phyloP scores from a whole-genome alignment of 2,329 filamentous ascomycete species.

The Salinomyces thailandicus region DNA sequence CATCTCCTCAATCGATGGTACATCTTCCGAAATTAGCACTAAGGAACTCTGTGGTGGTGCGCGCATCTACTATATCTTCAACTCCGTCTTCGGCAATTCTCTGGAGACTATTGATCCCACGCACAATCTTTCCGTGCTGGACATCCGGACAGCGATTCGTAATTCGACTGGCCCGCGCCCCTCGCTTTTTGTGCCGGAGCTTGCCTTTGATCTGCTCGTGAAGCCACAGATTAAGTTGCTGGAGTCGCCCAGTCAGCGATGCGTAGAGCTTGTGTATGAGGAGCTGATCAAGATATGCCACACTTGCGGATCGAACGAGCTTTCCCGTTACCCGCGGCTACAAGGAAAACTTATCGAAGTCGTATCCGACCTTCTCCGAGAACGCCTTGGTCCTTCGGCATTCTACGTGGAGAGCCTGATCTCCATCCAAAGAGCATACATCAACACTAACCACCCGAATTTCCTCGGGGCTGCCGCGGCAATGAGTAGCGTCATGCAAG shows the following conservation, averaged over 20 bases:
- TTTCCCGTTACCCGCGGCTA: slow-evolving; percentile 80
- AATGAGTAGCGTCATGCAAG: slow-evolving; percentile 93
- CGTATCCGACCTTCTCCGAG: slow-evolving; percentile 86
- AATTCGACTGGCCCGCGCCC: slow-evolving; percentile 95
- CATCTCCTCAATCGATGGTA: slow-evolving; percentile 97
- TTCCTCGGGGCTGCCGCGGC: slow-evolving; percentile 93
- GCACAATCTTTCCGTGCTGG: slow-evolving; percentile 82
- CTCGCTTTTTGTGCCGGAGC: slow-evolving; percentile 91
- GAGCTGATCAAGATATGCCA: slow-evolving; percentile 99
- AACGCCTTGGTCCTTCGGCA: slow-evolving; percentile 81
- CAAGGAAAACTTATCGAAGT: slow-evolving; percentile 97
- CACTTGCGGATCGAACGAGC: slow-evolving; percentile 90
- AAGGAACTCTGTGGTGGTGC: slow-evolving; percentile 94
- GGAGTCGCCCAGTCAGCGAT: slow-evolving; percentile 88
- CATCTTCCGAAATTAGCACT: slow-evolving; percentile 94
- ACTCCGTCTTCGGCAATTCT: slow-evolving; percentile 94
- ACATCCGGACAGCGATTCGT: slow-evolving; percentile 93
- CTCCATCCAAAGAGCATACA: slow-evolving; percentile 93
- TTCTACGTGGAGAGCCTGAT: slow-evolving; percentile 93
- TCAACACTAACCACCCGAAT: slow-evolving; percentile 98
- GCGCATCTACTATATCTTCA: slow-evolving; percentile 98
- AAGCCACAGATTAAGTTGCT: slow-evolving; percentile 98
- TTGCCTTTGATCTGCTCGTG: slow-evolving; percentile 93
- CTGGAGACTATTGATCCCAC: slow-evolving; percentile 94
- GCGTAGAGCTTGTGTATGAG: slow-evolving; percentile 95